A percentile compares a stretch with the other conserved stretches of the same genome.
These are phyloP conservation scores for Thraustochytrium sp. DNA, from an alignment of 352 stramenopile genomes.

Conservation along the genomic window DNA sequence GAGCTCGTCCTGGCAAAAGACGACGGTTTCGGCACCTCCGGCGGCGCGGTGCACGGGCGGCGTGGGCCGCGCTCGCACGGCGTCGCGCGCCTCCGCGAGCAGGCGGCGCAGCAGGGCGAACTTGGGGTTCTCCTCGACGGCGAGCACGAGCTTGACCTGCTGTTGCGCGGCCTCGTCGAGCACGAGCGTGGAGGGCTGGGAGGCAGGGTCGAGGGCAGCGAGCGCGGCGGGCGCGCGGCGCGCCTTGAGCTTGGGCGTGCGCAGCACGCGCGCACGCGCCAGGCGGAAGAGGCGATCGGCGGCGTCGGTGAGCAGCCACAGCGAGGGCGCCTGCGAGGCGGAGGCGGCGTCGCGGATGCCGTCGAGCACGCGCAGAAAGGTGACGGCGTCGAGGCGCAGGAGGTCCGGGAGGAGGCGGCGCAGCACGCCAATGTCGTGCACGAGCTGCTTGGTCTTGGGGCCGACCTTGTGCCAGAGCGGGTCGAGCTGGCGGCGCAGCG, in stretches of 20 bases:
- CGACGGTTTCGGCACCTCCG: constrained; percentile 60
- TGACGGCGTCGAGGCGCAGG: constrained; percentile 89
- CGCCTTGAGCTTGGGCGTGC: constrained; percentile 62
- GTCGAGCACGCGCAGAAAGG: constrained; percentile 88
- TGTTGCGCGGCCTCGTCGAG: constrained; percentile 32
- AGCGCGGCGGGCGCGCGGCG: not conserved
- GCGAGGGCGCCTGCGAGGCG: constrained; percentile 70
- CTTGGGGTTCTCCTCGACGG: constrained; percentile 61
- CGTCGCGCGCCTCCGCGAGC: constrained; percentile 65
- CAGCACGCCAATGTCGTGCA: constrained; percentile 62
- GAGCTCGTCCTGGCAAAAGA: constrained; percentile 79
- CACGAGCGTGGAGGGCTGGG: not conserved
- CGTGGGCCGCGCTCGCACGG: constrained; percentile 20
- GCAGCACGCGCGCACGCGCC: constrained; percentile 85
- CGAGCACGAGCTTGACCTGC: constrained; percentile 59
- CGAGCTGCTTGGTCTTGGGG: constrained; percentile 73
- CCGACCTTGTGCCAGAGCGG: constrained; percentile 91
- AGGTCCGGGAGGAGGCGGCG: constrained; percentile 79
- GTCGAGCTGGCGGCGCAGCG: constrained; percentile 81
- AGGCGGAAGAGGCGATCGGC: constrained; percentile 83
- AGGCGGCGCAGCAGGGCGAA: constrained; percentile 83
- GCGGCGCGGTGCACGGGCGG: not conserved
- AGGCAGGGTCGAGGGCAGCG: not conserved
- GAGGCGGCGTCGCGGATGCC: constrained; percentile 78
- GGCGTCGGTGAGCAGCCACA: constrained; percentile 87